These are phyloP conservation scores for Ophiostoma ulmi DNA, from an alignment of 2,329 filamentous ascomycete species.

Conservation along the genomic window DNA sequence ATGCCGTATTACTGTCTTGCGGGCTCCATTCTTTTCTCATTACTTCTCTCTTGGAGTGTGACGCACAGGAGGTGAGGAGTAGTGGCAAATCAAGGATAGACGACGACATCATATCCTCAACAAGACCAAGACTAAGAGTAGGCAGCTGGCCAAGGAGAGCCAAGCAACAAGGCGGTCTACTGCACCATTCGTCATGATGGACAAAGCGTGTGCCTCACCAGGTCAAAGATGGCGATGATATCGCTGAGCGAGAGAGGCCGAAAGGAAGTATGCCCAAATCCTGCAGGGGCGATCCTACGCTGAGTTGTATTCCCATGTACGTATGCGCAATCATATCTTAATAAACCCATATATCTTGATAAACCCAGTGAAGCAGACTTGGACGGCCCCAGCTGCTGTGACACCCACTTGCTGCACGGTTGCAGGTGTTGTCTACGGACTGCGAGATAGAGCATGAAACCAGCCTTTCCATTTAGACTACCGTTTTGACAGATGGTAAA, in stretches of 20 bases:
- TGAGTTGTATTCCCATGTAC: not conserved
- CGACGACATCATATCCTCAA: not conserved
- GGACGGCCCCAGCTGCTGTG: not conserved
- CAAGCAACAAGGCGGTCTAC: not conserved
- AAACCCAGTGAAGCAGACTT: not conserved
- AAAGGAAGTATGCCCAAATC: not conserved
- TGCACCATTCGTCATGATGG: not conserved
- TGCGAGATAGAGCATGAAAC: not conserved
- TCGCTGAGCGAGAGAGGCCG: not conserved
- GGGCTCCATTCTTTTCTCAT: not conserved
- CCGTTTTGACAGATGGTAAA: not conserved
- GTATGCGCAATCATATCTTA: not conserved
- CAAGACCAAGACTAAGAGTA: not conserved
- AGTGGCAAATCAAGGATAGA: not conserved
- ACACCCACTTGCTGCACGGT: not conserved
- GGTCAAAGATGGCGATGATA: not conserved
- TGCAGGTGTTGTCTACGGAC: not conserved
- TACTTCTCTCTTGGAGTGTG: not conserved
- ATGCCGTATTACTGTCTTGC: not conserved
- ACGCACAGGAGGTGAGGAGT: not conserved
- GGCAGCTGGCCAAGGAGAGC: not conserved
- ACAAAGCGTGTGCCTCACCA: not conserved
- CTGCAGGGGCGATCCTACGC: conserved; percentile 7
- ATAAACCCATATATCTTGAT: not conserved
- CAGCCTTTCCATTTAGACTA: not conserved